These are phyloP conservation scores for Aspergillus incahuasiensis DNA, from an alignment of 495 filamentous ascomycete genomes.

Conservation along the genomic window DNA sequence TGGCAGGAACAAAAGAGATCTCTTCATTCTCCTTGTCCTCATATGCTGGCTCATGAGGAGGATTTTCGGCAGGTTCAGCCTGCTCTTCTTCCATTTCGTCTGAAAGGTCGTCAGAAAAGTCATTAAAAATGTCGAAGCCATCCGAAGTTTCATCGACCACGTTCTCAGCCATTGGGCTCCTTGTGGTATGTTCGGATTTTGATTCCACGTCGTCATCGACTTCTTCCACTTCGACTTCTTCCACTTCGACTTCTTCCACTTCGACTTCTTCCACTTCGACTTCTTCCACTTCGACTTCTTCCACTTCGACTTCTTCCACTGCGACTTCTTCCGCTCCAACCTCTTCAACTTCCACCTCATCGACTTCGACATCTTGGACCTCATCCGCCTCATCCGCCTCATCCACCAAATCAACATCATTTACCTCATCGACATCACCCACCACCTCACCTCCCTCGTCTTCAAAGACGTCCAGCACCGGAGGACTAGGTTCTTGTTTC, in stretches of 20 bases:
- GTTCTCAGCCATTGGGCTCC: slow-evolving; percentile 17
- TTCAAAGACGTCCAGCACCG: slow-evolving; percentile 12
- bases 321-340: no score
- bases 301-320: no score
- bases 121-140: background rate
- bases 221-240: background rate
- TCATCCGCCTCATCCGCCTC: background rate
- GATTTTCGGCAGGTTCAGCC: background rate
- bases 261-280: no score
- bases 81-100: background rate
- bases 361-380: no score
- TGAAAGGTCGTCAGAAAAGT: background rate
- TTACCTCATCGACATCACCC: background rate
- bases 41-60: slow-evolving; percentile 5
- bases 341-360: no score
- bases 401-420: background rate
- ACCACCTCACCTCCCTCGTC: slow-evolving; percentile 6
- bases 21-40: slow-evolving; percentile 34
- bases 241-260: no score
- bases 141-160: background rate
- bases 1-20: slow-evolving; percentile 26
- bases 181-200: background rate
- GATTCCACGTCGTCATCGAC: background rate
- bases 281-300: no score
- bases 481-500: background rate